phyloP scores from a whole-genome alignment of 1,284 basidiomycete genomes.

The Anthracocystis walkeri region DNA sequence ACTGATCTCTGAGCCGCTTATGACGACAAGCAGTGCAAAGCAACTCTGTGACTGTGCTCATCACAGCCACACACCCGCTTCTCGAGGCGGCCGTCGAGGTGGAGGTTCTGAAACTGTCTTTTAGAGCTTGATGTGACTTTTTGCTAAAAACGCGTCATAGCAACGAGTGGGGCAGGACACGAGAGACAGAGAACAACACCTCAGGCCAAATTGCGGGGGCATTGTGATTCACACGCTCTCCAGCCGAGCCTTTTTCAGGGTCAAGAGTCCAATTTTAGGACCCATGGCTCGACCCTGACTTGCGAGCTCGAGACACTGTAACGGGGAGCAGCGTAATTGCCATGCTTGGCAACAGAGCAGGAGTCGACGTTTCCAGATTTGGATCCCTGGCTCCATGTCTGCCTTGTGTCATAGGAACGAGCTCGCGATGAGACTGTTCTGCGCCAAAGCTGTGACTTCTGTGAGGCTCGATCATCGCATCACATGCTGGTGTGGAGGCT shows the following conservation, averaged over 20 bases:
- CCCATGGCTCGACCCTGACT: not conserved
- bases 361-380: too few relatives aligned
- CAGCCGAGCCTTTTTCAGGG: conserved; percentile 3
- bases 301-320: not conserved
- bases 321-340: not conserved
- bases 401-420: too few relatives aligned
- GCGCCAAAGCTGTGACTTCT: too few relatives aligned
- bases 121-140: not conserved
- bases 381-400: too few relatives aligned
- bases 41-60: too few relatives aligned
- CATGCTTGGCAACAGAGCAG: not conserved
- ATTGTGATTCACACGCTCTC: not conserved
- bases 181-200: not conserved
- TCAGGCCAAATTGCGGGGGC: conserved; percentile 1
- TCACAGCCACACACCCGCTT: conserved; percentile 1
- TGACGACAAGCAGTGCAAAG: not conserved
- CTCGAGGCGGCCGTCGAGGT: not conserved
- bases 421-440: too few relatives aligned
- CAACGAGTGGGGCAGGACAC: not conserved
- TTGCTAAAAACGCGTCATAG: not conserved
- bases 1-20: not conserved
- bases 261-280: not conserved
- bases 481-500: too few relatives aligned
- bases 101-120: not conserved
- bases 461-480: too few relatives aligned